Conservation (phyloP, 371 early-diverging fungal genomes). For the Rhizomucor miehei region DNA sequence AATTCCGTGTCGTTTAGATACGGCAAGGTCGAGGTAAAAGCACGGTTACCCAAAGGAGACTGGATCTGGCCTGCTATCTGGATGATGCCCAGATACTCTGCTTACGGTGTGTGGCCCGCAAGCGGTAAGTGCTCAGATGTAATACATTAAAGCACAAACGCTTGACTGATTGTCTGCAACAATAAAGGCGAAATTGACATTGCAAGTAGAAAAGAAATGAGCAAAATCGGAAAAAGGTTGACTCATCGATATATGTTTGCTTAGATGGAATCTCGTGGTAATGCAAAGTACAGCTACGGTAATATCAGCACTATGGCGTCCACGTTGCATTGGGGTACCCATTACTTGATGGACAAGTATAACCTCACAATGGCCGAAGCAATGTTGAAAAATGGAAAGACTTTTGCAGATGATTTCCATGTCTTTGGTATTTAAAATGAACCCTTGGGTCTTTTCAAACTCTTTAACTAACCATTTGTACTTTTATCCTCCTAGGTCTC, state of each 20-base stretch:
- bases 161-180: not conserved
- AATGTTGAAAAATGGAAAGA: constrained; percentile 18
- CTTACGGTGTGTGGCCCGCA: constrained; percentile 74
- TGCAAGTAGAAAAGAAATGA: constrained; percentile 15
- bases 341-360: constrained; percentile 39
- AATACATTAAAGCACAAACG: not conserved
- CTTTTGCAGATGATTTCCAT: constrained; percentile 48
- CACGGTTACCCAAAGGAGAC: constrained; percentile 64
- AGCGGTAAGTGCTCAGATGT: constrained; percentile 55
- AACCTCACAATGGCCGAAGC: constrained; percentile 41
- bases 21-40: constrained; percentile 67
- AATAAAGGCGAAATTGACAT: constrained; percentile 55
- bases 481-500: constrained; percentile 20
- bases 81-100: constrained; percentile 67
- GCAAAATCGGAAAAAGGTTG: too few species aligned
- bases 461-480: not conserved
- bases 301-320: constrained; percentile 47
- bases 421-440: constrained; percentile 22
- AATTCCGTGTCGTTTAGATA: constrained; percentile 50
- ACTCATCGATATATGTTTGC: not conserved
- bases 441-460: too few species aligned
- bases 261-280: constrained; percentile 64
- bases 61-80: constrained; percentile 72
- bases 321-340: constrained; percentile 65
- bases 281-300: constrained; percentile 43